phyloP scores from a whole-genome alignment of 495 filamentous ascomycete species.

The Xylaria flabelliformis region DNA sequence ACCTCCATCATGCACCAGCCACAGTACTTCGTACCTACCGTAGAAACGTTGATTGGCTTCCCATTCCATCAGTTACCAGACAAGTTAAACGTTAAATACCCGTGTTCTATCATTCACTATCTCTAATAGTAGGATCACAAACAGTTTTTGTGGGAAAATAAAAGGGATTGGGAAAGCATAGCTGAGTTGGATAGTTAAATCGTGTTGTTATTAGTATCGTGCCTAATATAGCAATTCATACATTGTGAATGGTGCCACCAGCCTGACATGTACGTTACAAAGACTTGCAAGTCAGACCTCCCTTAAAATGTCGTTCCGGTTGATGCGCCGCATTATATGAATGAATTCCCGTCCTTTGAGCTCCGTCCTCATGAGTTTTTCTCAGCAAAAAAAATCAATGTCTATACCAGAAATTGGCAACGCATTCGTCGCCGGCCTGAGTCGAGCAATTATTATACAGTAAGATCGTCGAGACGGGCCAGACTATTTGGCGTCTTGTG shows the following conservation, averaged over 20 bases:
- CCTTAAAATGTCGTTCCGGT: constrained; percentile 26
- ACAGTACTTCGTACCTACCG: no score
- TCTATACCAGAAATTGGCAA: constrained; percentile 42
- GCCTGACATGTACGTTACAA: background rate
- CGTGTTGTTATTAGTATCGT: constrained; percentile 22
- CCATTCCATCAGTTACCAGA: background rate
- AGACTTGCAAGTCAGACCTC: constrained; percentile 20
- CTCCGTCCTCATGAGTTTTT: constrained; percentile 40
- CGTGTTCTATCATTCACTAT: background rate
- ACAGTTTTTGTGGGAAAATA: background rate
- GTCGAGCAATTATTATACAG: constrained; percentile 41
- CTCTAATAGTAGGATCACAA: background rate
- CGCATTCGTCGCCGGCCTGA: constrained; percentile 28
- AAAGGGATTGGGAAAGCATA: background rate
- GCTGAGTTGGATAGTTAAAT: background rate
- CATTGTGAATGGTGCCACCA: constrained; percentile 21
- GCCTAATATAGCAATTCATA: constrained; percentile 25
- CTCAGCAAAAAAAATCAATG: constrained; percentile 31
- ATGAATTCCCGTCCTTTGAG: constrained; percentile 40
- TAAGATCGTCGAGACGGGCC: constrained; percentile 17
- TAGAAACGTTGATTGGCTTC: no score
- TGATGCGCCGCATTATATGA: constrained; percentile 34
- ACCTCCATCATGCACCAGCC: background rate
- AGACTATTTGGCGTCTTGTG: constrained; percentile 2
- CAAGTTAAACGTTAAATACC: no score